Conservation (phyloP, 805 yeast species). For the Lipomyces kockii region DNA sequence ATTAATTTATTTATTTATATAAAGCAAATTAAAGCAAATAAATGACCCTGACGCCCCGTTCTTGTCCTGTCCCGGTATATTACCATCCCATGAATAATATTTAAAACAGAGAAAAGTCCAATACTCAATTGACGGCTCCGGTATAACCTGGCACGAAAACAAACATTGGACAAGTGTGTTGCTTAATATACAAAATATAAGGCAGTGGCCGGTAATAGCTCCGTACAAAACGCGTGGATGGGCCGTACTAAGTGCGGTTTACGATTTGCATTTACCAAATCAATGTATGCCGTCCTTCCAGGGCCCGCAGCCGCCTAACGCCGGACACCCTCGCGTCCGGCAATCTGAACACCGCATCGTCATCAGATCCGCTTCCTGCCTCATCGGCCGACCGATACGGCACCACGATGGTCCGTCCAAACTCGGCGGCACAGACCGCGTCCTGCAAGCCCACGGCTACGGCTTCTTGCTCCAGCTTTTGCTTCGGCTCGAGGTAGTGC, state of each 20-base stretch:
- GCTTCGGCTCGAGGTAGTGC: constrained; percentile 67
- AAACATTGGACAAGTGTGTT: neutral
- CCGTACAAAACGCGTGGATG: neutral
- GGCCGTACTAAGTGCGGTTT: neutral
- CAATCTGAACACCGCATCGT: constrained; percentile 10
- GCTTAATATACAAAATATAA: neutral
- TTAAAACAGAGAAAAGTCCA: neutral
- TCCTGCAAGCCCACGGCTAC: constrained; percentile 44
- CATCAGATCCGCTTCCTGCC: constrained; percentile 11
- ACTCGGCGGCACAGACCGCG: constrained; percentile 66
- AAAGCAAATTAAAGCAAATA: neutral
- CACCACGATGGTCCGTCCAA: constrained; percentile 68
- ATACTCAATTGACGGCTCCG: neutral
- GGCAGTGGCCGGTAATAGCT: neutral
- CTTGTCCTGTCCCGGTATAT: neutral
- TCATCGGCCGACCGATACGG: constrained; percentile 21
- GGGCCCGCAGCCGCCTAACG: constrained; percentile 20
- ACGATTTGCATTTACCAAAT: constrained; percentile 21
- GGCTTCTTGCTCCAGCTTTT: constrained; percentile 23
- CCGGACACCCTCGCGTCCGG: constrained; percentile 4
- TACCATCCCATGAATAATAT: constrained; percentile 1
- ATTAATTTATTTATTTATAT: neutral
- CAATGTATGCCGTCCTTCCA: constrained; percentile 32
- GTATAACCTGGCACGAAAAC: neutral
- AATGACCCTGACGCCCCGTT: neutral